Evolutionary conservation across 116 monocot species (phyloP).

Genomic region (Zostera marina): DNA sequence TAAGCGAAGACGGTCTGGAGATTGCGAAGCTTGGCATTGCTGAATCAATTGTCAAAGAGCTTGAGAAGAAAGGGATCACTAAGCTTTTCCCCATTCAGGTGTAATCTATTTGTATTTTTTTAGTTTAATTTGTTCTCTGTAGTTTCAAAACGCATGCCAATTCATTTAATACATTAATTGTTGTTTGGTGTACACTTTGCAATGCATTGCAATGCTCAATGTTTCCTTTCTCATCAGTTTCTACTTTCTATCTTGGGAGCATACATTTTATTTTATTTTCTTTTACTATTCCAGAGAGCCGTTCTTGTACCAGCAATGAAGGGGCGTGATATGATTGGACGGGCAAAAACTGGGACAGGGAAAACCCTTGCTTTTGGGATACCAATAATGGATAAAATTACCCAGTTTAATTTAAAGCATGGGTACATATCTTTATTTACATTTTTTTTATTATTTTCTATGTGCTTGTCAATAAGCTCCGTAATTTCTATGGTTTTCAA

Average conservation of each 20-base stretch:
- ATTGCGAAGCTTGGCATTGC: conserved; percentile 72
- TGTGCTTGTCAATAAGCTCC: background rate
- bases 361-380: conserved; percentile 99
- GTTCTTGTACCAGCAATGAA: conserved; percentile 97
- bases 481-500: background rate
- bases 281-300: conserved; percentile 40
- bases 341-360: conserved; percentile 92
- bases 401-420: conserved; percentile 49
- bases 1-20: conserved; percentile 67
- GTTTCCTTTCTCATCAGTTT: background rate
- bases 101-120: background rate
- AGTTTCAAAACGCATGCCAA: too few species aligned
- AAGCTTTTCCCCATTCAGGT: conserved; percentile 95
- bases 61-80: conserved; percentile 48
- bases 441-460: conserved; percentile 2
- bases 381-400: conserved; percentile 89
- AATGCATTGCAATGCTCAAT: background rate
- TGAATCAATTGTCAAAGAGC: conserved; percentile 35
- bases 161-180: too few species aligned
- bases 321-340: conserved; percentile 94
- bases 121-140: background rate
- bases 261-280: background rate
- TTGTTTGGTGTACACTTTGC: too few species aligned
- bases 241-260: background rate
- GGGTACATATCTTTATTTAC: conserved; percentile 25